Percentiles rank a stretch among this genome's conserved stretches.
Conservation (phyloP, 2,329 filamentous ascomycete genomes). For the Penicillium hordei region DNA sequence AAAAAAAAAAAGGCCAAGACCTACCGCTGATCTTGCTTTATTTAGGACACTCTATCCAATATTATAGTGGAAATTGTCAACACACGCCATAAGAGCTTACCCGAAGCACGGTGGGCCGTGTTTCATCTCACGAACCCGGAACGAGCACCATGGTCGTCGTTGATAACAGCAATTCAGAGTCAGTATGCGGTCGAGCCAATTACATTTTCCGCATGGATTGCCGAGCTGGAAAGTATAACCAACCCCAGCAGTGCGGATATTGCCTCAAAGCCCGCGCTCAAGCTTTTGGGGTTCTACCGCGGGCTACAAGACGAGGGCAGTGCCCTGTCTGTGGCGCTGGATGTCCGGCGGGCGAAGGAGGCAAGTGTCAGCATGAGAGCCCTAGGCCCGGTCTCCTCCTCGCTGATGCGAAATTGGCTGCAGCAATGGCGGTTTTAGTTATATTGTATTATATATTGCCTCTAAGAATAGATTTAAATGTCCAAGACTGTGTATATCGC, state of each 20-base stretch:
- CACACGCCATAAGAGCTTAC: slow-evolving; percentile 20
- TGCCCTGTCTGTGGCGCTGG: slow-evolving; percentile 40
- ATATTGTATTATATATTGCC: background rate
- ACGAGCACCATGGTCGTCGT: slow-evolving; percentile 41
- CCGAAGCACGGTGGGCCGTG: slow-evolving; percentile 15
- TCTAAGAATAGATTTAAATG: background rate
- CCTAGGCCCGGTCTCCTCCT: slow-evolving; percentile 44
- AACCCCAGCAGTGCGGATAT: slow-evolving; percentile 39
- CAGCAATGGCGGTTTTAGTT: slow-evolving; percentile 23
- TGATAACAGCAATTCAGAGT: slow-evolving; percentile 46
- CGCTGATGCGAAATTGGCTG: slow-evolving; percentile 48
- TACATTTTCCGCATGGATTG: slow-evolving; percentile 49
- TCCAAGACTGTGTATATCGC: background rate
- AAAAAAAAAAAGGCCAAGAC: background rate
- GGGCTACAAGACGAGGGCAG: slow-evolving; percentile 31
- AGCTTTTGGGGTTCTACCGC: slow-evolving; percentile 53
- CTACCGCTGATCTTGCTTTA: background rate
- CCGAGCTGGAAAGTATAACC: slow-evolving; percentile 45
- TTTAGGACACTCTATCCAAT: slow-evolving; percentile 40
- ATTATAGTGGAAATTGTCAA: slow-evolving; percentile 51
- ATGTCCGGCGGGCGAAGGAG: slow-evolving; percentile 43
- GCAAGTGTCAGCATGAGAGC: slow-evolving; percentile 48
- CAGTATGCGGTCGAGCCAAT: slow-evolving; percentile 47
- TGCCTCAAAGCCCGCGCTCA: slow-evolving; percentile 52
- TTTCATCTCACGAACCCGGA: slow-evolving; percentile 54